Percentiles rank a stretch among this genome's conserved stretches.
These are phyloP conservation scores for Sabuloglossum arenarium DNA, from an alignment of 495 filamentous ascomycete species.

Conservation along the genomic window DNA sequence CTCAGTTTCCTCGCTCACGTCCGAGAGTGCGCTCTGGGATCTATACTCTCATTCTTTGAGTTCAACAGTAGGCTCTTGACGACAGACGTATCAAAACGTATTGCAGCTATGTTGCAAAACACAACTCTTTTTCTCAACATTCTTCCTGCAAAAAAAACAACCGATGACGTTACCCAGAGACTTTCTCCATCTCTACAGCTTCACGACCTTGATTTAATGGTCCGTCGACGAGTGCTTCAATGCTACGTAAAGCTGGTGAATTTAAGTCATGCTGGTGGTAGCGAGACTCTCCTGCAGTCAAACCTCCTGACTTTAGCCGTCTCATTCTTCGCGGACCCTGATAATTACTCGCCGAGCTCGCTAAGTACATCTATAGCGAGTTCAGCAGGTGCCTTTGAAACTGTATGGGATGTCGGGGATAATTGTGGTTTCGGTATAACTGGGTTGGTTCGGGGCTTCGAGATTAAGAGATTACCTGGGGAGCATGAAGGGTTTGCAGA, in stretches of 20 bases:
- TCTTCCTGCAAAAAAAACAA: conserved; percentile 61
- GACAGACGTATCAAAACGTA: conserved; percentile 80
- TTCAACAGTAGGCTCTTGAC: conserved; percentile 88
- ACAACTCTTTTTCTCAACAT: conserved; percentile 72
- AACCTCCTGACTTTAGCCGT: conserved; percentile 86
- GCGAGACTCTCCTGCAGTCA: conserved; percentile 71
- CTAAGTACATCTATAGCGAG: conserved; percentile 83
- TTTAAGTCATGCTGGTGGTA: conserved; percentile 57
- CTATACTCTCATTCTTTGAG: conserved; percentile 77
- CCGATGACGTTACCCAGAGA: conserved; percentile 70
- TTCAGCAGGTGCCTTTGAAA: conserved; percentile 77
- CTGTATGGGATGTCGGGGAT: conserved; percentile 83
- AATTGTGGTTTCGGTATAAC: conserved; percentile 89
- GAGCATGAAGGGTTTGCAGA: conserved; percentile 38
- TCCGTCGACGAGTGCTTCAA: conserved; percentile 77
- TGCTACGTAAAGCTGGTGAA: conserved; percentile 84
- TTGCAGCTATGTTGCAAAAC: conserved; percentile 88
- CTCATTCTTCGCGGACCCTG: conserved; percentile 81
- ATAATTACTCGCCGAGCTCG: conserved; percentile 63
- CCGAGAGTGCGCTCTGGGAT: conserved; percentile 82
- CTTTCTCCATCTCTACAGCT: conserved; percentile 75
- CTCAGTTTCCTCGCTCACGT: conserved; percentile 88
- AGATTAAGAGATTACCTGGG: conserved; percentile 45
- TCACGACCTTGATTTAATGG: conserved; percentile 86
- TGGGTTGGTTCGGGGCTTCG: conserved; percentile 60